phyloP scores from a whole-genome alignment of 805 yeast genomes.

The Candida ipomoeae region DNA sequence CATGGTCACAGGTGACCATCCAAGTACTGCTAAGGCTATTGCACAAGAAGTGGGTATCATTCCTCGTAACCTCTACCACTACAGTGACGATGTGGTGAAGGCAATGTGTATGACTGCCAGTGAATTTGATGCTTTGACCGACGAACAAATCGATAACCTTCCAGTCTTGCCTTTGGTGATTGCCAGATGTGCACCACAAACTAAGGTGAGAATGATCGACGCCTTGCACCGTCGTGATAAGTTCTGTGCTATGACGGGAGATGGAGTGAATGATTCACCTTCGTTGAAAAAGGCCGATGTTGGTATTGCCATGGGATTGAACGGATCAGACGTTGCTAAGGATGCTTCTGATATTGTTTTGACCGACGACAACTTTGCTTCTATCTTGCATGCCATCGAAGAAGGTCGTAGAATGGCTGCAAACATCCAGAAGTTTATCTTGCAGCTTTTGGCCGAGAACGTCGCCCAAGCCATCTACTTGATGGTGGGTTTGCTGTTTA shows the following conservation, averaged over 20 bases:
- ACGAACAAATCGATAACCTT: constrained; percentile 53
- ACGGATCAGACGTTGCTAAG: constrained; percentile 28
- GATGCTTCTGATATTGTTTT: constrained; percentile 27
- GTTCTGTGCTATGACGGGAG: constrained; percentile 73
- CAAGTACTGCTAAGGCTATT: constrained; percentile 20
- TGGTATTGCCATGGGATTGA: constrained; percentile 29
- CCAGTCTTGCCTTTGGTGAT: constrained; percentile 73
- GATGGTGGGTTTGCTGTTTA: constrained; percentile 72
- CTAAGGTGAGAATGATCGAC: constrained; percentile 77
- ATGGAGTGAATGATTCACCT: constrained; percentile 29
- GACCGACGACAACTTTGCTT: constrained; percentile 26
- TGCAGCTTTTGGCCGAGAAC: constrained; percentile 21
- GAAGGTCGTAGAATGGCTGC: constrained; percentile 23
- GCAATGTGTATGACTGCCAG: constrained; percentile 74
- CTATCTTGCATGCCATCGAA: constrained; percentile 26
- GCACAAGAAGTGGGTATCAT: constrained; percentile 22
- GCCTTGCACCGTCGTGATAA: constrained; percentile 48
- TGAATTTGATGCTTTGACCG: constrained; percentile 61
- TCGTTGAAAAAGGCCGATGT: constrained; percentile 27
- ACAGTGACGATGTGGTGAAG: constrained; percentile 51
- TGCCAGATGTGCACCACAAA: constrained; percentile 81
- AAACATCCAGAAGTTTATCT: constrained; percentile 20
- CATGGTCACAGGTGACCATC: constrained; percentile 22
- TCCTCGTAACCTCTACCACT: constrained; percentile 47
- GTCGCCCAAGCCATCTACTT: constrained; percentile 55